Percentiles rank a stretch among this genome's conserved stretches.
Conservation (phyloP, 2,329 filamentous ascomycete genomes). For the Colletotrichum shisoi region DNA sequence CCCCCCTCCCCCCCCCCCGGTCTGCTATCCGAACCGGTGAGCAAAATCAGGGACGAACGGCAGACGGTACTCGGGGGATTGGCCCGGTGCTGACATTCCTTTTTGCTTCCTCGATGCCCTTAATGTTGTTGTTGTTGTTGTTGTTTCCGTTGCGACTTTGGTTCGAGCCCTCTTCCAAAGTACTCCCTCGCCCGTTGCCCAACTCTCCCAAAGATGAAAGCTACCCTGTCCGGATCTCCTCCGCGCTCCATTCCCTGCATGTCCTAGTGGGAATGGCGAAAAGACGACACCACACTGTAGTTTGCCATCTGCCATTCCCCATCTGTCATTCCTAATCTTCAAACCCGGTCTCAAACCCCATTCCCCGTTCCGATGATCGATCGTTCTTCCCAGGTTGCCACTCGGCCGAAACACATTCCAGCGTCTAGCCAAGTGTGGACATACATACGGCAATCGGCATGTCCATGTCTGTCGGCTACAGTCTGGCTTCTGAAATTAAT, state of each 20-base stretch:
- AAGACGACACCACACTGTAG: background rate
- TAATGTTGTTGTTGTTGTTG: background rate
- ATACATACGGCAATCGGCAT: background rate
- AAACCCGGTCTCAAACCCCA: background rate
- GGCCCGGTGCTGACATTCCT: background rate
- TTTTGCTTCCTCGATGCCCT: background rate
- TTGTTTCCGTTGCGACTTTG: background rate
- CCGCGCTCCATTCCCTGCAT: constrained; percentile 3
- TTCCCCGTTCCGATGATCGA: constrained; percentile 6
- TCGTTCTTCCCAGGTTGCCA: constrained; percentile 21
- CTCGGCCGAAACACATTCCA: constrained; percentile 21
- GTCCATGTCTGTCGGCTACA: background rate
- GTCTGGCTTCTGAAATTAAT: constrained; percentile 17
- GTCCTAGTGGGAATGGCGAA: constrained; percentile 9
- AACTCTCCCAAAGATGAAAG: constrained; percentile 1
- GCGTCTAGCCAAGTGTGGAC: background rate
- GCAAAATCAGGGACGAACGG: background rate
- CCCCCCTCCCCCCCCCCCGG: background rate
- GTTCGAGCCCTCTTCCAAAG: background rate
- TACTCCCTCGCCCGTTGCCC: background rate
- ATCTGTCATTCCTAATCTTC: background rate
- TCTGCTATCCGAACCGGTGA: constrained; percentile 8
- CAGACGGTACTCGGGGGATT: background rate
- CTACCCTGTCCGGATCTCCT: constrained; percentile 3
- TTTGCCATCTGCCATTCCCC: constrained; percentile 14